Conservation (phyloP, 306 rosid genomes). For the Dalbergia oliveri region DNA sequence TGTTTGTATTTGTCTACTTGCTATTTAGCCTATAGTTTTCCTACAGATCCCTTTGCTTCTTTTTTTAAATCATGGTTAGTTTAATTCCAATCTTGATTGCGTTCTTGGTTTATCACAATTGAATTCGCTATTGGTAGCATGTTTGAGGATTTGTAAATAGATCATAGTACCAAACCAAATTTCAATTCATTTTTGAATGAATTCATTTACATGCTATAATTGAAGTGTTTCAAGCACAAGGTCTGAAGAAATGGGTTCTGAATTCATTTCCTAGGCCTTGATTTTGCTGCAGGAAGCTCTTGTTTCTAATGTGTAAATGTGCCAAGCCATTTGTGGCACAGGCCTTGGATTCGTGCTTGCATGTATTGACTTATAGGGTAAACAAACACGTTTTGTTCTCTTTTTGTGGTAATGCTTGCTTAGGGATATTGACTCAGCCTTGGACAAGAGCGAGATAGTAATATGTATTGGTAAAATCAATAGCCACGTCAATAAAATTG, state of each 20-base stretch:
- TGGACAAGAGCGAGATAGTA: too few relatives aligned
- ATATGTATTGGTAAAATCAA: neutral
- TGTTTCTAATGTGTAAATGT: neutral
- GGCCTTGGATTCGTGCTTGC: too few relatives aligned
- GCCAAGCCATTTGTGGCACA: neutral
- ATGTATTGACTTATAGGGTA: too few relatives aligned
- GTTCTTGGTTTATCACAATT: neutral
- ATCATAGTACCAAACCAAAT: neutral
- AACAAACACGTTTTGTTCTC: too few relatives aligned
- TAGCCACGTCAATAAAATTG: neutral
- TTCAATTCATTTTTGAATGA: neutral
- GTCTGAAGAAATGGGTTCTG: neutral
- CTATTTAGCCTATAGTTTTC: neutral
- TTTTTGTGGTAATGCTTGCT: too few relatives aligned
- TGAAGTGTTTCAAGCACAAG: neutral
- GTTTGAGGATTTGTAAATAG: neutral
- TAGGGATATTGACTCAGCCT: too few relatives aligned
- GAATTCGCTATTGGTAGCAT: neutral
- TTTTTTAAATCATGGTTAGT: neutral
- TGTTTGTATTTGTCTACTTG: neutral
- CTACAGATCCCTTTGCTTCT: neutral
- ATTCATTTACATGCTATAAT: neutral
- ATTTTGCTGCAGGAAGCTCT: neutral
- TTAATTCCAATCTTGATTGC: neutral
- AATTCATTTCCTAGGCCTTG: neutral